Conservation (phyloP, 169 alveolate species). For the Pseudocohnilembus persalinus region DNA sequence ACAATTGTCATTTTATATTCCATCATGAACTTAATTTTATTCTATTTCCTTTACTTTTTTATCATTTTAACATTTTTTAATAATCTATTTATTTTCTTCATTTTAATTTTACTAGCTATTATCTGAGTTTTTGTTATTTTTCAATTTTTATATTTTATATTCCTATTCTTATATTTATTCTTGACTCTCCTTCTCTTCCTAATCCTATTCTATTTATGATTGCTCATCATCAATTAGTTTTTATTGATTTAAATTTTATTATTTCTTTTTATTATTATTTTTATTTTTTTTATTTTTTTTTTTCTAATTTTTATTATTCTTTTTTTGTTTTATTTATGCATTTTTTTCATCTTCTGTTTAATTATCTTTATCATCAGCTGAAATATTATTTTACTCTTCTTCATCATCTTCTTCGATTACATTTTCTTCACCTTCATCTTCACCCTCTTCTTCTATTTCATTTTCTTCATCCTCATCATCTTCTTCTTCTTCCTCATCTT, state of each 20-base stretch:
- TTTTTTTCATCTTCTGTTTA: conserved; percentile 4
- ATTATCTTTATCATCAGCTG: neutral
- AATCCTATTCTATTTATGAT: conserved; percentile 41
- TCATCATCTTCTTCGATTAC: conserved; percentile 51
- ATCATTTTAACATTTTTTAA: conserved; percentile 15
- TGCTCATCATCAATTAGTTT: conserved; percentile 31
- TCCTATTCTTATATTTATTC: conserved; percentile 5
- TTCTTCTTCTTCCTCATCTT: conserved; percentile 45
- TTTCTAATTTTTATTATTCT: neutral
- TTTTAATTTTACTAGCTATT: conserved; percentile 28
- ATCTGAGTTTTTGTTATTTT: conserved; percentile 13
- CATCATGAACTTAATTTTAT: neutral
- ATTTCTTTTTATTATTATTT: conserved; percentile 4
- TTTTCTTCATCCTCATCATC: conserved; percentile 46
- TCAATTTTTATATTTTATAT: conserved; percentile 25
- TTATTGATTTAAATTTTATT: conserved; percentile 6
- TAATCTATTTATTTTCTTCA: conserved; percentile 32
- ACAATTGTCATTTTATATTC: neutral
- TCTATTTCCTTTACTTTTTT: conserved; percentile 13
- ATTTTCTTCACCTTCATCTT: conserved; percentile 56
- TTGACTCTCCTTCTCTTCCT: conserved; percentile 22
- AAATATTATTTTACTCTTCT: conserved; percentile 20
- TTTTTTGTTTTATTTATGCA: neutral
- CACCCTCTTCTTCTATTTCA: conserved; percentile 51
- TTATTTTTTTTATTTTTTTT: neutral